A percentile compares a stretch with the other conserved stretches of the same genome.
phyloP scores from a whole-genome alignment of 108 stramenopile genomes.

The Pseudonitzschia multistriata region DNA sequence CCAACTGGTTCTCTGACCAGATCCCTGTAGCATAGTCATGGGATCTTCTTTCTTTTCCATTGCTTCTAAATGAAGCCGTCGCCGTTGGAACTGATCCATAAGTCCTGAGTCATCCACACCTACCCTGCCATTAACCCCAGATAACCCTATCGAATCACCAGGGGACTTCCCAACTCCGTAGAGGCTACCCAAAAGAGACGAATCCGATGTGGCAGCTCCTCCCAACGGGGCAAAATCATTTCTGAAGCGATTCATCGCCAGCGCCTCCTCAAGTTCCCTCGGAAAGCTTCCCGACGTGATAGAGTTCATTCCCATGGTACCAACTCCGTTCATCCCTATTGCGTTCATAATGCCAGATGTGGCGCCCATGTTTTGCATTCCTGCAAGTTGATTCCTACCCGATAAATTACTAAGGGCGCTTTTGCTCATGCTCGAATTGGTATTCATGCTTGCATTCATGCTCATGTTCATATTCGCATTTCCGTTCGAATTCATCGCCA shows the following conservation, averaged over 20 bases:
- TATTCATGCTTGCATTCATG: too few species aligned
- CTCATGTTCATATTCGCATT: too few species aligned
- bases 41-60: not conserved
- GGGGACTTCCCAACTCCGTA: too few species aligned
- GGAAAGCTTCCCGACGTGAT: not conserved
- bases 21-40: not conserved
- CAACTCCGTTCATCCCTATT: slow-evolving; percentile 9
- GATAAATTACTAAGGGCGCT: not conserved
- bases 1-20: not conserved
- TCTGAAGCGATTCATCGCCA: not conserved
- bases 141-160: not conserved
- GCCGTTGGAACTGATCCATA: not conserved
- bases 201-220: not conserved
- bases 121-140: not conserved
- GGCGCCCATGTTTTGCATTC: not conserved
- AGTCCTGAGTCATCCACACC: slow-evolving; percentile 1
- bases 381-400: not conserved
- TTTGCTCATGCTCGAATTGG: not conserved
- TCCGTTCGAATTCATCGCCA: too few species aligned
- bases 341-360: not conserved
- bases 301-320: slow-evolving; percentile 7
- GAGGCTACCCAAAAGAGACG: not conserved
- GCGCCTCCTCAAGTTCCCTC: slow-evolving; percentile 4
- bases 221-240: not conserved
- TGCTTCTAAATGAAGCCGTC: not conserved